Percentiles rank a stretch among this genome's conserved stretches.
Conservation (phyloP, 805 yeast genomes). For the Kazachstania africana region DNA sequence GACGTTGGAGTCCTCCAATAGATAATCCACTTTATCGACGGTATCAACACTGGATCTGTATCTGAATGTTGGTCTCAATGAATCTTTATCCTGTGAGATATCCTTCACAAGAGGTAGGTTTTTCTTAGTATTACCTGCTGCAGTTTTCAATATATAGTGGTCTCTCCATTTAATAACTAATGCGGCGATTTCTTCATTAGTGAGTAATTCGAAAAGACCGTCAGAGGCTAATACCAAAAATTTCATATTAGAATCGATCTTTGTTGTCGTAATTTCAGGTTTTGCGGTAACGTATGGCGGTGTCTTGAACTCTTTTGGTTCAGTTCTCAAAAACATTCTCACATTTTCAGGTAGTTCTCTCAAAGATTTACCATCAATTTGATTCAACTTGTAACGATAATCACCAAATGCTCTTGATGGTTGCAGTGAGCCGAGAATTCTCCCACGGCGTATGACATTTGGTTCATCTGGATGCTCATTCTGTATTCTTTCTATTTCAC, state of each 20-base stretch:
- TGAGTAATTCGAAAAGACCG: constrained; percentile 83
- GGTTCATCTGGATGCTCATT: constrained; percentile 89
- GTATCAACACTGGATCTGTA: constrained; percentile 28
- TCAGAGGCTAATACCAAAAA: constrained; percentile 90
- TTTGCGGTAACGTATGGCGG: constrained; percentile 98
- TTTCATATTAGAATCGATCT: constrained; percentile 58
- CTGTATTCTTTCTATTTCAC: constrained; percentile 73
- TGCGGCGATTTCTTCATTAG: constrained; percentile 87
- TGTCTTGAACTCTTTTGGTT: constrained; percentile 59
- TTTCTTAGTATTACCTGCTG: constrained; percentile 5
- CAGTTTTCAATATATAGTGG: constrained; percentile 29
- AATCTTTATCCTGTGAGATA: constrained; percentile 42
- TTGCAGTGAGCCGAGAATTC: constrained; percentile 86
- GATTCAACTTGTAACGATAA: constrained; percentile 80
- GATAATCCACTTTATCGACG: constrained; percentile 26
- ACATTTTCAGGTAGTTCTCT: constrained; percentile 63
- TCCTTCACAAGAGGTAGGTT: constrained; percentile 53
- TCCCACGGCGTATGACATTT: constrained; percentile 70
- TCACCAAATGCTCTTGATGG: constrained; percentile 97
- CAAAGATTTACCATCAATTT: constrained; percentile 30
- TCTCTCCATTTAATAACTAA: constrained; percentile 92
- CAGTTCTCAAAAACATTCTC: constrained; percentile 70
- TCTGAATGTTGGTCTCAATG: constrained; percentile 65
- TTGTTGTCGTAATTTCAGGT: constrained; percentile 80
- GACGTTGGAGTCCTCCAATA: constrained; percentile 75